These are phyloP conservation scores for Sporobolus alterniflorus DNA, from an alignment of 202 grass and related monocot species.

Conservation along the genomic window DNA sequence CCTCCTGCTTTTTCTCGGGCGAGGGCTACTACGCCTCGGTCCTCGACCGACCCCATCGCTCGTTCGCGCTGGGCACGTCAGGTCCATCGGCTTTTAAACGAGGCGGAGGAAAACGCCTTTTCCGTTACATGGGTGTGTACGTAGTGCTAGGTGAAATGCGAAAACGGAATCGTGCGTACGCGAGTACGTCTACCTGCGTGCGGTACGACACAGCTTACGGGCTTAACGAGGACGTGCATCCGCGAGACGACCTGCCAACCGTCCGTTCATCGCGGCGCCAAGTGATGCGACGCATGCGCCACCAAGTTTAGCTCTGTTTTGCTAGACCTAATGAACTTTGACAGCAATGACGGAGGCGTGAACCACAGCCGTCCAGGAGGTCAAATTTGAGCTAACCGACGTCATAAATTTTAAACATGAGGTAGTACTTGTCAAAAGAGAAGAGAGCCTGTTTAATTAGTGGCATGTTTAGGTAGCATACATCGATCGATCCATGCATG, in stretches of 20 bases:
- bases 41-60: background rate
- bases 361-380: background rate
- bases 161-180: conserved; percentile 13
- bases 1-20: background rate
- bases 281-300: background rate
- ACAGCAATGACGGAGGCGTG: background rate
- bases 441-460: too few relatives aligned
- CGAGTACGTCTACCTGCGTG: background rate
- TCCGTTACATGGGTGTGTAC: background rate
- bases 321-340: background rate
- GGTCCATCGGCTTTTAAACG: background rate
- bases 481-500: too few relatives aligned
- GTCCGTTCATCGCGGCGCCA: background rate
- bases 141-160: background rate
- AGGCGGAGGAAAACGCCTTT: background rate
- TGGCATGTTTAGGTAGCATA: too few relatives aligned
- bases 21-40: too few relatives aligned
- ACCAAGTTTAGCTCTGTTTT: background rate
- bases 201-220: background rate
- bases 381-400: too few relatives aligned
- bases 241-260: background rate
- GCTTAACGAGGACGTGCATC: background rate
- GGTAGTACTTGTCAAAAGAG: too few relatives aligned
- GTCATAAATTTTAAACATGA: too few relatives aligned
- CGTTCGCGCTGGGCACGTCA: background rate